phyloP scores from a whole-genome alignment of 495 filamentous ascomycete species.

The Penicillium pancosmium region DNA sequence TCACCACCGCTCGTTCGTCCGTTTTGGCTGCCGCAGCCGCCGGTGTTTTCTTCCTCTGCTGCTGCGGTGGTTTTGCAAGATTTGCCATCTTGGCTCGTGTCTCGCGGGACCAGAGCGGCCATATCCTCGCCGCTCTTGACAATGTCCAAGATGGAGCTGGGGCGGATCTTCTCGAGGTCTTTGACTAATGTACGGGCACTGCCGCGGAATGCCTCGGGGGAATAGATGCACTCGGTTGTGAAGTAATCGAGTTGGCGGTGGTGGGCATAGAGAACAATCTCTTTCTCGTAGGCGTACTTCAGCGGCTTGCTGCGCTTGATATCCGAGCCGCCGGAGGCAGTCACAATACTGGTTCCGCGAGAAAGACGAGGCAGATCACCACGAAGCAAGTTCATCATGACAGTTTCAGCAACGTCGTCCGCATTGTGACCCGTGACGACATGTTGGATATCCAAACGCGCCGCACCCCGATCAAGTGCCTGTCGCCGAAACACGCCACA shows the following conservation, averaged over 20 bases:
- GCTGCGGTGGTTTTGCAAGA: conserved; percentile 38
- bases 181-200: conserved; percentile 92
- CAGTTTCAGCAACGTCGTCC: conserved; percentile 97
- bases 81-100: conserved; percentile 38
- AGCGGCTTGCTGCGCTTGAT: conserved; percentile 93
- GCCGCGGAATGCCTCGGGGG: conserved; percentile 95
- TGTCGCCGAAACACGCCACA: conserved; percentile 96
- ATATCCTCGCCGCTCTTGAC: conserved; percentile 96
- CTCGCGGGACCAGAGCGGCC: conserved; percentile 78
- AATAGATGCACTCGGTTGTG: conserved; percentile 97
- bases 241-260: conserved; percentile 98
- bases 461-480: conserved; percentile 90
- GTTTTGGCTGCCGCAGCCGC: conserved; percentile 76
- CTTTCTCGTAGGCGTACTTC: conserved; percentile 98
- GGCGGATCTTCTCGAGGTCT: conserved; percentile 87
- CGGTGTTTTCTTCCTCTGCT: conserved; percentile 60
- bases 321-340: conserved; percentile 69
- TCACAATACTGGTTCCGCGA: conserved; percentile 90
- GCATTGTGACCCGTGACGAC: conserved; percentile 98
- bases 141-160: conserved; percentile 92
- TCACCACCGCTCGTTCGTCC: conserved; percentile 74
- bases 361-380: conserved; percentile 88
- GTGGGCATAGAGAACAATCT: conserved; percentile 96
- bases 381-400: conserved; percentile 93
- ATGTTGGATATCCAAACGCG: conserved; percentile 83